phyloP scores from a whole-genome alignment of 108 stramenopile genomes.

The Conticribra guillardii region DNA sequence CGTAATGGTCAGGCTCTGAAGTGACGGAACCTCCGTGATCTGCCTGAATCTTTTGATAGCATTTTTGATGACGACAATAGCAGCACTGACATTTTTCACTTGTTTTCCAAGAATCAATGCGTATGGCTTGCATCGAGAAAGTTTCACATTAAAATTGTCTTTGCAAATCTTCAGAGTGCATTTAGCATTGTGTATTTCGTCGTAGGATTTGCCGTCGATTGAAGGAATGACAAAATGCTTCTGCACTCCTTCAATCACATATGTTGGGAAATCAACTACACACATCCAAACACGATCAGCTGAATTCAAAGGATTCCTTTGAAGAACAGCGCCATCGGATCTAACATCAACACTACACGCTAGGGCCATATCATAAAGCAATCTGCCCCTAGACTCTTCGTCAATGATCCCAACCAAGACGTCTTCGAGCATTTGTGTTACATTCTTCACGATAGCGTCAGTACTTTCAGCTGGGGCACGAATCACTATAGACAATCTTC shows the following conservation, averaged over 20 bases:
- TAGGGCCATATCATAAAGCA: slow-evolving; percentile 2
- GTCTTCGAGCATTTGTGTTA: background rate
- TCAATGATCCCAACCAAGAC: background rate
- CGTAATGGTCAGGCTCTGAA: no score
- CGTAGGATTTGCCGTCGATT: background rate
- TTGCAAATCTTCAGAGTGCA: background rate
- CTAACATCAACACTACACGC: background rate
- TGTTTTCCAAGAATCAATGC: slow-evolving; percentile 6
- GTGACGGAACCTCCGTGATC: background rate
- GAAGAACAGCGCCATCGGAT: background rate
- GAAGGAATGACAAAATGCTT: background rate
- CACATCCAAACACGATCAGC: background rate
- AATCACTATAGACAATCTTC: background rate
- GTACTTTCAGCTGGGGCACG: background rate
- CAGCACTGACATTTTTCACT: background rate
- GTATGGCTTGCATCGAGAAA: background rate
- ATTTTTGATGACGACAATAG: background rate
- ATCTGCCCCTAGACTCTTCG: slow-evolving; percentile 1
- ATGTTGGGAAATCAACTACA: background rate
- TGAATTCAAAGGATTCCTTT: slow-evolving; percentile 2
- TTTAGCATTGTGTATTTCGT: background rate
- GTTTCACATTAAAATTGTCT: background rate
- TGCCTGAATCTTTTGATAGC: background rate
- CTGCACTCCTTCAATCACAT: background rate
- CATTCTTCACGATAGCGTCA: background rate